Conservation (phyloP, 352 stramenopile genomes). For the Pythium volutum region DNA sequence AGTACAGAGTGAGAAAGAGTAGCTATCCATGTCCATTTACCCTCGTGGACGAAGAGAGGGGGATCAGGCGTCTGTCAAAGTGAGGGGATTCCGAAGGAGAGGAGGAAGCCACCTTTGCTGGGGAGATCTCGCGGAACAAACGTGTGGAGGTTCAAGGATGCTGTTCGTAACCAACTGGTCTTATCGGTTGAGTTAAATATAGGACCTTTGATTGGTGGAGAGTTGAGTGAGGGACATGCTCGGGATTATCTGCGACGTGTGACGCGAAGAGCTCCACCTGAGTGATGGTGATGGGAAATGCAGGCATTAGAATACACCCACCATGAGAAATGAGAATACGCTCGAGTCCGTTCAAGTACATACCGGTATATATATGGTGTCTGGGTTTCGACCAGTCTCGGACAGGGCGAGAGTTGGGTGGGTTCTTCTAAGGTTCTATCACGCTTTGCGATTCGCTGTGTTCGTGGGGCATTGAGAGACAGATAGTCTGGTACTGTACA, state of each 20-base stretch:
- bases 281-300: constrained; percentile 15
- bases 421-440: constrained; percentile 2
- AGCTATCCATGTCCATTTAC: neutral
- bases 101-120: neutral
- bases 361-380: neutral
- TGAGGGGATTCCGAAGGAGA: neutral
- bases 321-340: neutral
- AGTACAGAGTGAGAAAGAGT: no score
- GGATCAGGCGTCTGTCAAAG: constrained; percentile 1
- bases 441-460: neutral
- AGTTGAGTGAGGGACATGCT: neutral
- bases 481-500: neutral
- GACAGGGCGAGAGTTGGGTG: neutral
- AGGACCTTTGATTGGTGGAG: constrained; percentile 14
- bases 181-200: constrained; percentile 9
- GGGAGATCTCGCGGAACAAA: constrained; percentile 19
- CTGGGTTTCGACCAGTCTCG: neutral
- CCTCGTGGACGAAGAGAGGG: neutral
- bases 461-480: neutral
- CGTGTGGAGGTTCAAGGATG: constrained; percentile 29
- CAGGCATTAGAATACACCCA: neutral
- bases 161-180: constrained; percentile 13
- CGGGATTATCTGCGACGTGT: constrained; percentile 23
- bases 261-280: constrained; percentile 11
- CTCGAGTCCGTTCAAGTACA: neutral